Conservation (phyloP, 2,329 filamentous ascomycete genomes). For the Purpureocillium takamizusanense region DNA sequence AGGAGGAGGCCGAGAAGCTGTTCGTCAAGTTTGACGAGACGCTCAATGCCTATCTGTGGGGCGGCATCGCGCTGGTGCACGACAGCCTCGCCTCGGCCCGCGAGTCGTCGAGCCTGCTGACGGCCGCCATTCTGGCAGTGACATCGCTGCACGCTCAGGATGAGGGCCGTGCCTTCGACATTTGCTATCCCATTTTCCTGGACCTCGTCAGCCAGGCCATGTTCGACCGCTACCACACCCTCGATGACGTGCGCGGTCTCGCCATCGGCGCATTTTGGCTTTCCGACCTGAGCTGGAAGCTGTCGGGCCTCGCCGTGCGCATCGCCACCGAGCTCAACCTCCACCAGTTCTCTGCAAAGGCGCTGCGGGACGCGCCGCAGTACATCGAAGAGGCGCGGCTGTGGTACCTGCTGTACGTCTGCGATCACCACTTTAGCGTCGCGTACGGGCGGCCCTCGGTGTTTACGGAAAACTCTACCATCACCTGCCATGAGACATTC, state of each 20-base stretch:
- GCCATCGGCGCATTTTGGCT: constrained; percentile 59
- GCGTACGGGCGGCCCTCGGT: constrained; percentile 50
- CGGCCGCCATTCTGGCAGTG: constrained; percentile 21
- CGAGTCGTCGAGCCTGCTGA: constrained; percentile 18
- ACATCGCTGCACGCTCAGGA: constrained; percentile 20
- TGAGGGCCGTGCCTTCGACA: constrained; percentile 38
- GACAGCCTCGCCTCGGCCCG: constrained; percentile 16
- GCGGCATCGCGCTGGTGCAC: constrained; percentile 20
- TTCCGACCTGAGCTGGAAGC: constrained; percentile 44
- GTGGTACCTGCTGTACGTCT: constrained; percentile 57
- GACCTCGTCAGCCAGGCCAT: constrained; percentile 47
- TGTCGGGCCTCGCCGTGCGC: constrained; percentile 49
- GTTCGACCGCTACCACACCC: constrained; percentile 41
- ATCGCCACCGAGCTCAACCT: constrained; percentile 49
- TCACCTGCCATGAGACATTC: constrained; percentile 48
- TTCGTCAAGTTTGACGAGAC: constrained; percentile 18
- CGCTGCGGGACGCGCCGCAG: constrained; percentile 31
- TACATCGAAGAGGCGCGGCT: constrained; percentile 47
- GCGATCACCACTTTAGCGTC: constrained; percentile 58
- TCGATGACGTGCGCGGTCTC: constrained; percentile 51
- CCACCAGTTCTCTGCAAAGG: constrained; percentile 42
- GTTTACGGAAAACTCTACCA: constrained; percentile 46
- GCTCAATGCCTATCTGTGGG: constrained; percentile 23
- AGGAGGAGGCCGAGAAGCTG: constrained; percentile 16
- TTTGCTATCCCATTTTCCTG: constrained; percentile 49